Evolutionary conservation across 106 monocot species (phyloP).

Genomic region (Dendrobium officinale): DNA sequence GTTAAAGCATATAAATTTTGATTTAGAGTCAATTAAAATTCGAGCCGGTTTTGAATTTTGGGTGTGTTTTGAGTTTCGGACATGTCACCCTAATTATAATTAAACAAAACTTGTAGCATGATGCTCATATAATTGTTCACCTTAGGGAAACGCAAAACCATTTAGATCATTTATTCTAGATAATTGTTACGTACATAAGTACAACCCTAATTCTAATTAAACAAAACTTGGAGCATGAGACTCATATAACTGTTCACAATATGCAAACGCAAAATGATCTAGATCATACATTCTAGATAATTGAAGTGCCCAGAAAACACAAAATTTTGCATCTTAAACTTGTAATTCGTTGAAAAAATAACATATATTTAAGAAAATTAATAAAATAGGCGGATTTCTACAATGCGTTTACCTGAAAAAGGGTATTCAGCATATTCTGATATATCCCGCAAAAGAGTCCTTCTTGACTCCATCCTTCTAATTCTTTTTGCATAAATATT

Average conservation of each 20-base stretch:
- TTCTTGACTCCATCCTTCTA: slow-evolving; percentile 40
- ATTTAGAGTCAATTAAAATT: too few species aligned
- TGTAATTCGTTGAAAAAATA: background rate
- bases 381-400: background rate
- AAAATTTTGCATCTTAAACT: background rate
- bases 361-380: background rate
- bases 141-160: too few species aligned
- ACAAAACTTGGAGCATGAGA: background rate
- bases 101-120: too few species aligned
- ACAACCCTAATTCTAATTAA: background rate
- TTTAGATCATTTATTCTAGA: too few species aligned
- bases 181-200: too few species aligned
- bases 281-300: background rate
- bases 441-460: slow-evolving; percentile 29
- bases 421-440: slow-evolving; percentile 46
- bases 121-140: too few species aligned
- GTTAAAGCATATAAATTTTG: too few species aligned
- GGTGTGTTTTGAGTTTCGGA: too few species aligned
- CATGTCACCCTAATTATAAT: too few species aligned
- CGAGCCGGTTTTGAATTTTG: too few species aligned
- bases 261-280: background rate
- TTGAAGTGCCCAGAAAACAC: background rate
- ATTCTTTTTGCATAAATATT: slow-evolving; percentile 34
- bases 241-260: background rate
- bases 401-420: slow-evolving; percentile 38